Conservation (phyloP, 495 filamentous ascomycete species). For the Lophiostoma macrostomum region DNA sequence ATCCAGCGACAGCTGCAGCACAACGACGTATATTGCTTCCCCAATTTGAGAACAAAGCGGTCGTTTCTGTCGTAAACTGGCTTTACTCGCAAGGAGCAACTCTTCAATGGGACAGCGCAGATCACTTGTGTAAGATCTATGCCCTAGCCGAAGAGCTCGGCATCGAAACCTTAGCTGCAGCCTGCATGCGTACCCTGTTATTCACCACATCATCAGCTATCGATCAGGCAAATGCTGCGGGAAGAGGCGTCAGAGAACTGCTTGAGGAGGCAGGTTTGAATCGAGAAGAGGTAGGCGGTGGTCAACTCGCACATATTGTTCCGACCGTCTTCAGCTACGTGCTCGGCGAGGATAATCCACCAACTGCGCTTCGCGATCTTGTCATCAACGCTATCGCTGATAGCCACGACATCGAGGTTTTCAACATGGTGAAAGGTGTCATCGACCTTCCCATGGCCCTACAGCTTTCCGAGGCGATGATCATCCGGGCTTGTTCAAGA, state of each 20-base stretch:
- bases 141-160: constrained; percentile 4
- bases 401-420: background rate
- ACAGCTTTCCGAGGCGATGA: background rate
- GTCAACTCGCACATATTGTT: background rate
- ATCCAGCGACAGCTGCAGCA: constrained; percentile 11
- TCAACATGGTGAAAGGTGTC: background rate
- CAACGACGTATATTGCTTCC: constrained; percentile 3
- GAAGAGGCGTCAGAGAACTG: background rate
- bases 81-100: background rate
- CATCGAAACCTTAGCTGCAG: background rate
- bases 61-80: constrained; percentile 9
- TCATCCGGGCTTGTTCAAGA: background rate
- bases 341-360: background rate
- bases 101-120: background rate
- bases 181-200: background rate
- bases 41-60: background rate
- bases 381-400: constrained; percentile 12
- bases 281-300: background rate
- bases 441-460: background rate
- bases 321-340: constrained; percentile 14
- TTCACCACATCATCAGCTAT: background rate
- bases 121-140: constrained; percentile 9
- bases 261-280: too few relatives aligned
- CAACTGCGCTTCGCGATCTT: background rate
- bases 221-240: background rate